A percentile compares a stretch with the other conserved stretches of the same genome.
These are phyloP conservation scores for Pichia exigua DNA, from an alignment of 805 yeast genomes.

Conservation along the genomic window DNA sequence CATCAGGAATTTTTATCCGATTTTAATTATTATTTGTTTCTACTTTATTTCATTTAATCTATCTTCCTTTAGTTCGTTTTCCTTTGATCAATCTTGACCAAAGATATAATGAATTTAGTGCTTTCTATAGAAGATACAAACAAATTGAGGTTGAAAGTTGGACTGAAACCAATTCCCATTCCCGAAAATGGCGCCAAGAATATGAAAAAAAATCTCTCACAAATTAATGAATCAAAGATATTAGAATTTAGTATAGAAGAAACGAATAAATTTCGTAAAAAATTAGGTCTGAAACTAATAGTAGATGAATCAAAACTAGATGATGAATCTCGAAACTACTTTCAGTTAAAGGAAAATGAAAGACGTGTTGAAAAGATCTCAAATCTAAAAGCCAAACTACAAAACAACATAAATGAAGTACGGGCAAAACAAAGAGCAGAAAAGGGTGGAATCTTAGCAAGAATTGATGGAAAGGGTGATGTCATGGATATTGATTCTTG, in stretches of 20 bases:
- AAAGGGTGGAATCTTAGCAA: slow-evolving; percentile 22
- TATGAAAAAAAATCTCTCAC: neutral
- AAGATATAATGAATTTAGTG: slow-evolving; percentile 3
- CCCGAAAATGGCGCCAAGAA: neutral
- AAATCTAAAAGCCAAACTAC: slow-evolving; percentile 13
- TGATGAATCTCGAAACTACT: slow-evolving; percentile 31
- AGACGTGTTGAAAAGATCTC: slow-evolving; percentile 21
- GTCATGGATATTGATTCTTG: slow-evolving; percentile 28
- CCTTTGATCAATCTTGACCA: too few species aligned
- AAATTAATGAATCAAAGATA: slow-evolving; percentile 12
- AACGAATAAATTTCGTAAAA: slow-evolving; percentile 37
- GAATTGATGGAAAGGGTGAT: slow-evolving; percentile 20
- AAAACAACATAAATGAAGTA: slow-evolving; percentile 13
- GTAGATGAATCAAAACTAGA: slow-evolving; percentile 34
- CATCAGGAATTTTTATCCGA: too few species aligned
- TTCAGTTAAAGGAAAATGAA: slow-evolving; percentile 23
- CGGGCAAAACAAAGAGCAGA: slow-evolving; percentile 17
- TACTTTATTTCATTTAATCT: neutral
- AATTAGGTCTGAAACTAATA: slow-evolving; percentile 37
- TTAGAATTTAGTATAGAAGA: slow-evolving; percentile 32
- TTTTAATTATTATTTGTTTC: neutral
- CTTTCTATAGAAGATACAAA: slow-evolving; percentile 42
- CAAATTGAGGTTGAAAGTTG: slow-evolving; percentile 34
- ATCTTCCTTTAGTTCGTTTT: too few species aligned
- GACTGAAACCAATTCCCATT: slow-evolving; percentile 38